These are phyloP conservation scores for Fusarium irregulare DNA, from an alignment of 2,329 filamentous ascomycete species.

Conservation along the genomic window DNA sequence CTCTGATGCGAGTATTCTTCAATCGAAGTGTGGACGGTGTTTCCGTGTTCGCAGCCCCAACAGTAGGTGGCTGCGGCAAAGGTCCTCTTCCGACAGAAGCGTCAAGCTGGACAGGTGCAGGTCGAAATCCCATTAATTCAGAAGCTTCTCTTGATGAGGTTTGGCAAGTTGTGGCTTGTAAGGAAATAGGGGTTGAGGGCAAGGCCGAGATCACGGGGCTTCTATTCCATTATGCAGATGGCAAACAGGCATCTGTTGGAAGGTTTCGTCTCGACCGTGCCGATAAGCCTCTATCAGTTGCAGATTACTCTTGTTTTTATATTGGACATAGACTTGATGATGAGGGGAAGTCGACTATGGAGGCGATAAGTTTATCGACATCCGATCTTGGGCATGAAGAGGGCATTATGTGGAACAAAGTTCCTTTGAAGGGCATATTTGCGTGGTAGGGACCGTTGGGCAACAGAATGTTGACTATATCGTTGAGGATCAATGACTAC, in stretches of 20 bases:
- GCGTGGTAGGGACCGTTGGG: neutral
- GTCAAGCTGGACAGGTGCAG: neutral
- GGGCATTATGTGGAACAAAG: neutral
- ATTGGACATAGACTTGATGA: neutral
- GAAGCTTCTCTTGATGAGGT: neutral
- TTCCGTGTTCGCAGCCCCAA: slow-evolving; percentile 5
- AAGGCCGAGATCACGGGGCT: neutral
- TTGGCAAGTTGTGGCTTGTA: neutral
- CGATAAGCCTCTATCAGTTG: neutral
- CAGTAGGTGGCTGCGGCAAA: neutral
- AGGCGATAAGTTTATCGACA: neutral
- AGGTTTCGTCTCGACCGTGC: slow-evolving; percentile 10
- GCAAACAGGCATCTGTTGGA: slow-evolving; percentile 7
- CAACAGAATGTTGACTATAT: neutral
- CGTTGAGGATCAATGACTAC: neutral
- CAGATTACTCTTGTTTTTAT: neutral
- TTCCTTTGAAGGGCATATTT: neutral
- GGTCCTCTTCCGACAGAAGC: neutral
- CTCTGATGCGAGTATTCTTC: neutral
- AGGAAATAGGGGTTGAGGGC: neutral
- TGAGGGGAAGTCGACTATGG: neutral
- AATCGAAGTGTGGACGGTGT: neutral
- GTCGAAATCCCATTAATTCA: neutral
- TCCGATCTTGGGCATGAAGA: neutral
- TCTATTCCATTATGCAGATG: neutral